Conservation (phyloP, 805 yeast species). For the Kluyveromyces dobzhanskii region DNA sequence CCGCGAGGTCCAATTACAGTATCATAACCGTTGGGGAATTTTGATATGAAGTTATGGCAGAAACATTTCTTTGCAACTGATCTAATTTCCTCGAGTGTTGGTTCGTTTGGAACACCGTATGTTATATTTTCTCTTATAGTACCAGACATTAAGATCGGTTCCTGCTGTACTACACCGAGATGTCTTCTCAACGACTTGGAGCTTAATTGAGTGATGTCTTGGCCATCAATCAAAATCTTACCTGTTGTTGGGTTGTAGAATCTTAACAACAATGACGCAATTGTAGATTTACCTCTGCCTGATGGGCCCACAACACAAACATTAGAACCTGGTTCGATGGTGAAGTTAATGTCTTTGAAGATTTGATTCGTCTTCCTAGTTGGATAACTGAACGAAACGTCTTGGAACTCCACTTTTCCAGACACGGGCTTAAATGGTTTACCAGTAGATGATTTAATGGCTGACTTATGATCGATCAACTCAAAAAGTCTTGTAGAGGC, state of each 20-base stretch:
- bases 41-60: slow-evolving; percentile 49
- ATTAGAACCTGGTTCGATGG: slow-evolving; percentile 45
- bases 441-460: slow-evolving; percentile 61
- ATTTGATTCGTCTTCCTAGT: slow-evolving; percentile 65
- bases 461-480: slow-evolving; percentile 66
- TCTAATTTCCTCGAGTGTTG: slow-evolving; percentile 43
- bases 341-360: slow-evolving; percentile 41
- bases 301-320: slow-evolving; percentile 80
- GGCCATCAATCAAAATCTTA: slow-evolving; percentile 40
- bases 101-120: slow-evolving; percentile 62
- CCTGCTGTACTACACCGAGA: slow-evolving; percentile 72
- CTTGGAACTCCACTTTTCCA: slow-evolving; percentile 50
- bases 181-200: slow-evolving; percentile 45
- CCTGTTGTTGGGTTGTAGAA: slow-evolving; percentile 46
- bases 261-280: slow-evolving; percentile 50
- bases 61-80: slow-evolving; percentile 44
- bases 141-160: slow-evolving; percentile 71
- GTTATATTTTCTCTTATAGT: slow-evolving; percentile 68
- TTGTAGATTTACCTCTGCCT: slow-evolving; percentile 87
- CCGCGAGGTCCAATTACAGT: slow-evolving; percentile 64
- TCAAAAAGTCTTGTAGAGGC: slow-evolving; percentile 93
- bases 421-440: slow-evolving; percentile 29
- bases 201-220: slow-evolving; percentile 42
- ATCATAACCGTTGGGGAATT: slow-evolving; percentile 56
- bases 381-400: slow-evolving; percentile 77